A percentile compares a stretch with the other conserved stretches of the same genome.
Evolutionary conservation across 2,329 filamentous ascomycete species (phyloP).

Genomic region (Epichloe gansuensis): DNA sequence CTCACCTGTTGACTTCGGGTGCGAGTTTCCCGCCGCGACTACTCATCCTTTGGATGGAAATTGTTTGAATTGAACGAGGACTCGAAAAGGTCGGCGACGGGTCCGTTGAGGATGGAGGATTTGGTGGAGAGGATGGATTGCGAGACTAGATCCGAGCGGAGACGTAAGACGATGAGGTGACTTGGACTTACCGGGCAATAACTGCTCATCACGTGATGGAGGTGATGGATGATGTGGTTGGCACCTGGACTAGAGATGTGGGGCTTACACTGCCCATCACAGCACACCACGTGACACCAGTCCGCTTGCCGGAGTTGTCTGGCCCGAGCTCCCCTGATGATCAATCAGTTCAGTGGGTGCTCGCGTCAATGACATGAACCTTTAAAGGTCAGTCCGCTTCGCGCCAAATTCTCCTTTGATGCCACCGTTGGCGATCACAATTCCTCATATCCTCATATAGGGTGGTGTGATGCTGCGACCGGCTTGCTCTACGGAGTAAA

Average conservation of each 20-base stretch:
- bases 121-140: constrained; percentile 17
- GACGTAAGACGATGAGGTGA: constrained; percentile 15
- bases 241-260: background rate
- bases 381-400: too few species aligned
- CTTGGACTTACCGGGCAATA: constrained; percentile 15
- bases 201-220: constrained; percentile 15
- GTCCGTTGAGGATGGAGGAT: constrained; percentile 10
- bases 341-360: too few species aligned
- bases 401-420: too few species aligned
- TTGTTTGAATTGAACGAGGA: constrained; percentile 18
- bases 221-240: background rate
- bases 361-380: too few species aligned
- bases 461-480: too few species aligned
- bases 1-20: constrained; percentile 94
- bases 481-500: too few species aligned
- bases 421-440: too few species aligned
- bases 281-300: too few species aligned
- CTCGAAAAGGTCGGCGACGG: constrained; percentile 15
- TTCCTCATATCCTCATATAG: too few species aligned
- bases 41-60: constrained; percentile 69
- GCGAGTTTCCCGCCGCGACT: constrained; percentile 94
- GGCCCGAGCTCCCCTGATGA: too few species aligned
- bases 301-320: too few species aligned
- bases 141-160: constrained; percentile 18
- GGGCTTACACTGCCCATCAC: too few species aligned